phyloP scores from a whole-genome alignment of 2,329 filamentous ascomycete genomes.

The Thielaviopsis populi region DNA sequence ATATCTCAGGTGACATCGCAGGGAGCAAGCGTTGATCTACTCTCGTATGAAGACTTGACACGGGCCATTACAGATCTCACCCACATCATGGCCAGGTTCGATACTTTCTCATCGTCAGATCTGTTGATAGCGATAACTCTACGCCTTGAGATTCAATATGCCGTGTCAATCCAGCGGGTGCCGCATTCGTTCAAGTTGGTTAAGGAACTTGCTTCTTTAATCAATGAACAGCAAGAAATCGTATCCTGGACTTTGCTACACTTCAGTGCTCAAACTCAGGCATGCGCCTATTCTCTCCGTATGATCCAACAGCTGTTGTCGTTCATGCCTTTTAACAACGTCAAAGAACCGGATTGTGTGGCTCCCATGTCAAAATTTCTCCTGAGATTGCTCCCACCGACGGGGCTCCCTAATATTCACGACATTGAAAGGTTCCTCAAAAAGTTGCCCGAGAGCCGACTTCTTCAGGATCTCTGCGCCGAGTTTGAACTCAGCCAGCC shows the following conservation, averaged over 20 bases:
- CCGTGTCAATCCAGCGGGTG: conserved; percentile 22
- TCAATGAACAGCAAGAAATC: conserved; percentile 21
- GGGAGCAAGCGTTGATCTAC: conserved; percentile 18
- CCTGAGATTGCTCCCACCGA: background rate
- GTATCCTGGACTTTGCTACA: conserved; percentile 44
- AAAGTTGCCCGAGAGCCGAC: background rate
- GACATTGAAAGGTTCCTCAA: conserved; percentile 5
- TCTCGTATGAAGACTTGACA: conserved; percentile 22
- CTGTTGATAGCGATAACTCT: conserved; percentile 15
- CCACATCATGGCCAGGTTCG: background rate
- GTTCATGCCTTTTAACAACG: background rate
- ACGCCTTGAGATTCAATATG: conserved; percentile 16
- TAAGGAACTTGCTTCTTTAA: background rate
- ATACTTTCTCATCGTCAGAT: background rate
- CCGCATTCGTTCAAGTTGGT: conserved; percentile 12
- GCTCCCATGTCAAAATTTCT: background rate
- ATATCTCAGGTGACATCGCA: conserved; percentile 19
- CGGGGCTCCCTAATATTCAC: background rate
- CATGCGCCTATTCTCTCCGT: conserved; percentile 29
- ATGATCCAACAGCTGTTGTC: conserved; percentile 28
- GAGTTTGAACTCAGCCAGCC: conserved; percentile 5
- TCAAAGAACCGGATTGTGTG: background rate
- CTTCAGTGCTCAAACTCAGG: conserved; percentile 44
- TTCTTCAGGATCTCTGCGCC: conserved; percentile 4
- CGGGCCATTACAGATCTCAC: background rate